phyloP scores from a whole-genome alignment of 495 filamentous ascomycete species.

The Trichocladium antarcticum region DNA sequence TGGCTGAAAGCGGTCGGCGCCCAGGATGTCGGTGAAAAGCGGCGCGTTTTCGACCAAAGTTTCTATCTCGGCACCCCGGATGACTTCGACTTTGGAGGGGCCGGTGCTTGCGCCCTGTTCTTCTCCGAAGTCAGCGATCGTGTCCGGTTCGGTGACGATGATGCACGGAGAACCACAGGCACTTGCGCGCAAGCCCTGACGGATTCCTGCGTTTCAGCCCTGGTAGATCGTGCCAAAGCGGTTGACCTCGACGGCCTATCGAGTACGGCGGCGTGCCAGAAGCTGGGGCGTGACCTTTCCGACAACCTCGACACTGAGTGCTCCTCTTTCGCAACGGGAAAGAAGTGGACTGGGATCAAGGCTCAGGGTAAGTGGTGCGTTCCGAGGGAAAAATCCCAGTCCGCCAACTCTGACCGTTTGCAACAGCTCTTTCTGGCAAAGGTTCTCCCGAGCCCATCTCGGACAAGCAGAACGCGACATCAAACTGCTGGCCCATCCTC shows the following conservation, averaged over 20 bases:
- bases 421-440: background rate
- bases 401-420: background rate
- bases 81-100: background rate
- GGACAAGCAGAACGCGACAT: background rate
- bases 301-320: conserved; percentile 2
- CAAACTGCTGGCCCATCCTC: conserved; percentile 4
- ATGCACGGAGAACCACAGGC: background rate
- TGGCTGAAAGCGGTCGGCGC: background rate
- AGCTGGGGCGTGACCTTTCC: background rate
- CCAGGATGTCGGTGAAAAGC: background rate
- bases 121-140: background rate
- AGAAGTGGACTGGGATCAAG: background rate
- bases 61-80: conserved; percentile 5
- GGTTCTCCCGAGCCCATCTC: background rate
- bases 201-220: background rate
- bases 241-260: background rate
- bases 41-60: background rate
- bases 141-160: background rate
- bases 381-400: too few relatives aligned
- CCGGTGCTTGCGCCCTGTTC: conserved; percentile 1
- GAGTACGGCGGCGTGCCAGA: background rate
- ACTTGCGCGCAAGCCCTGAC: background rate
- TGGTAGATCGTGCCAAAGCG: background rate
- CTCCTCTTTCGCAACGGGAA: background rate
- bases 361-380: background rate